These are phyloP conservation scores for Sporothrix pseudoabietina DNA, from an alignment of 2,329 filamentous ascomycete species.

Conservation along the genomic window DNA sequence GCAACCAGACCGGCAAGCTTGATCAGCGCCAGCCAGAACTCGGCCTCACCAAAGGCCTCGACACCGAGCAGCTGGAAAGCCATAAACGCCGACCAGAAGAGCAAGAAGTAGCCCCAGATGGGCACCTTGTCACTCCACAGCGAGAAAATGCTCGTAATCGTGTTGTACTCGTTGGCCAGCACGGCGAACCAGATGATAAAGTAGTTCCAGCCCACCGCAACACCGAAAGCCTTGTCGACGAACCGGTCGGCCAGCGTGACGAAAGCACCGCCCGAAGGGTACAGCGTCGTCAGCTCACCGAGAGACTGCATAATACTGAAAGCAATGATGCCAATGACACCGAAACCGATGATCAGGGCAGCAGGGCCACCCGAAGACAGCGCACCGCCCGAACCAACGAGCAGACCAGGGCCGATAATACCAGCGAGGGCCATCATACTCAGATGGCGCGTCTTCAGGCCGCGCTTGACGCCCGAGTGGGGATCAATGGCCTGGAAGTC, in stretches of 20 bases:
- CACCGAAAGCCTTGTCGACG: conserved; percentile 69
- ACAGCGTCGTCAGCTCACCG: conserved; percentile 73
- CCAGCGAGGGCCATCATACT: conserved; percentile 66
- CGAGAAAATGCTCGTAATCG: conserved; percentile 64
- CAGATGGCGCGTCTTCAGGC: conserved; percentile 67
- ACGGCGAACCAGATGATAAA: conserved; percentile 68
- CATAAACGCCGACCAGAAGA: conserved; percentile 71
- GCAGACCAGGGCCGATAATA: conserved; percentile 69
- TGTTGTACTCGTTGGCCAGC: conserved; percentile 71
- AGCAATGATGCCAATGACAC: conserved; percentile 69
- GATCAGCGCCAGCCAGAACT: conserved; percentile 76
- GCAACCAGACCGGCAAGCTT: conserved; percentile 71
- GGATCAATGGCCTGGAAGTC: conserved; percentile 57
- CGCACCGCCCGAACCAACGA: conserved; percentile 72
- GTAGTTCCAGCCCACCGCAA: conserved; percentile 72
- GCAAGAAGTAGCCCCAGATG: conserved; percentile 68
- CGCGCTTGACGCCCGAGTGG: conserved; percentile 67
- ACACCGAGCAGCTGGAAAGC: conserved; percentile 71
- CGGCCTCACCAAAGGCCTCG: conserved; percentile 74
- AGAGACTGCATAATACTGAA: conserved; percentile 71
- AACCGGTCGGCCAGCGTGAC: conserved; percentile 71
- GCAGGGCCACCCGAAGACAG: conserved; percentile 70
- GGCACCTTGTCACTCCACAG: conserved; percentile 66
- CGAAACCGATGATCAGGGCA: conserved; percentile 72
- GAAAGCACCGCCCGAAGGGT: conserved; percentile 71